Base-by-base conservation (phyloP, 495 filamentous ascomycete genomes). In the Oidiodendron maius region DNA sequence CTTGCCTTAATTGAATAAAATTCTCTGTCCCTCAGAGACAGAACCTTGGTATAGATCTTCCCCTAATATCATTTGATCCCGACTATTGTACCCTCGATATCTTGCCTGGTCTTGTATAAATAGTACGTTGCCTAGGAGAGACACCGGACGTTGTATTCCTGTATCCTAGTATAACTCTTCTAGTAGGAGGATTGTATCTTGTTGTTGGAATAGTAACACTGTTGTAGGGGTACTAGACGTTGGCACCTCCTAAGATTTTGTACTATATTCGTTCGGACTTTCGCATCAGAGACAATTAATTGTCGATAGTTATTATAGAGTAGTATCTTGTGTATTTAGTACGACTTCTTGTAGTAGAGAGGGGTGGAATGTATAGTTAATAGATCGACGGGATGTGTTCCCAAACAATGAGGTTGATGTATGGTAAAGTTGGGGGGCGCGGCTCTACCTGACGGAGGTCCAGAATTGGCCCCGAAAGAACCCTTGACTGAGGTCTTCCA, bases 31-130 rank as follows among this genome's bases (percentile, higher is more conserved):
- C 37, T 52, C 26, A 44, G 0, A 52, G 44, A 52, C 50, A 12
- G 50, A 34, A 26, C 44, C 37, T 47, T 47, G 44, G 50, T 47
- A 47, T 52, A 21, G 25, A 52, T 40, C 50, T 24, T 47, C 37
- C 36, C 42, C 44, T 47, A 28, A 38, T 52, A 36, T 52, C 35
- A 52, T 52, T 52, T 47, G 43, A 34, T n/a, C 46, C 53, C 28
- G 48, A 48, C 53, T 50, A 22, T 55, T 35, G 52, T 45, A 46
- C 34, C 40, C 46, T 25, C 46, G 41, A 42, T 44, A 50, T 50
- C 39, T 46, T 55, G 40, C 46, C 25, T 17, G 24, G 52, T 40
- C 52, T 55, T 39, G 46, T 26, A 55, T 55, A 41, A 55, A 55
- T 26, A 41, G 25, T 50, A 55, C 46, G 41, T 46, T 52, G 36